phyloP scores from a whole-genome alignment of 140 eudicot genomes.

The Bidens hawaiensis region DNA sequence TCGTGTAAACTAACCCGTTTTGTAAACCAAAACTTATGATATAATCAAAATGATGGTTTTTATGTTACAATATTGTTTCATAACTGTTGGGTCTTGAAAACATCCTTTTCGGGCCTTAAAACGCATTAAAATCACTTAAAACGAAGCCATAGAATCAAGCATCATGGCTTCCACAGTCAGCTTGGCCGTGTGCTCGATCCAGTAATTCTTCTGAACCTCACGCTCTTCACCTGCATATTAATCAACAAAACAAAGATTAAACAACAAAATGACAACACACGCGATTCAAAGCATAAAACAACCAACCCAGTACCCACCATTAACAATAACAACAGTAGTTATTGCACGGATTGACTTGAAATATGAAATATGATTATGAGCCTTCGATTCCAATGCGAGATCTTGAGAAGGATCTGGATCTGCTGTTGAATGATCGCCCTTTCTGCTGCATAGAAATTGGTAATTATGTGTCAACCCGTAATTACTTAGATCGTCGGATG shows the following conservation, averaged over 20 bases:
- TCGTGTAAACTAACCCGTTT: too few species aligned
- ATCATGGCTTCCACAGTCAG: constrained; percentile 92
- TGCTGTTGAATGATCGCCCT: constrained; percentile 46
- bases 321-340: not conserved
- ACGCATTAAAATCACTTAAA: too few species aligned
- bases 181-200: constrained; percentile 83
- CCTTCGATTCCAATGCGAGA: constrained; percentile 83
- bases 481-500: too few species aligned
- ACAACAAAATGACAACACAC: too few species aligned
- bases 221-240: constrained; percentile 55
- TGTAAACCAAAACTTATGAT: too few species aligned
- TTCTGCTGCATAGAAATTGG: constrained; percentile 54
- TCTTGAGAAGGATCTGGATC: constrained; percentile 72
- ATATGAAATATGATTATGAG: not conserved
- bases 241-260: too few species aligned
- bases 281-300: too few species aligned
- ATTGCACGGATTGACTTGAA: not conserved
- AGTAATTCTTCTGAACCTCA: constrained; percentile 74
- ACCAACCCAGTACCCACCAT: not conserved
- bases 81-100: too few species aligned
- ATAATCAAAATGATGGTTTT: too few species aligned
- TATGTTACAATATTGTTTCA: too few species aligned
- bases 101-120: too few species aligned
- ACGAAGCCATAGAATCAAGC: constrained; percentile 95
- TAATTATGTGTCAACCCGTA: too few species aligned